These are phyloP conservation scores for Allantophomopsis lycopodina DNA, from an alignment of 2,329 filamentous ascomycete genomes.

Conservation along the genomic window DNA sequence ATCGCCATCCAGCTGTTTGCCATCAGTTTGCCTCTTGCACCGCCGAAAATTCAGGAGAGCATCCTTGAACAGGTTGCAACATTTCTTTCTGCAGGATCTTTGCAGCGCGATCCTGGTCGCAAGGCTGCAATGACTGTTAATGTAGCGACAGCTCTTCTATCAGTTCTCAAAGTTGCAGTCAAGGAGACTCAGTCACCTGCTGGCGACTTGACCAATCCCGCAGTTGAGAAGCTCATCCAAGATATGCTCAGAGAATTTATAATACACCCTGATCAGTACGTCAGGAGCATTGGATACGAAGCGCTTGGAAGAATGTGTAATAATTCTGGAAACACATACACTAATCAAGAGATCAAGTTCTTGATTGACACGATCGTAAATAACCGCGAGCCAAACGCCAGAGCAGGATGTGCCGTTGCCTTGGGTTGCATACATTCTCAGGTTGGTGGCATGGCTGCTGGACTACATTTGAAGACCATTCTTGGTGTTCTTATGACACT, in stretches of 20 bases:
- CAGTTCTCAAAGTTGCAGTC: constrained; percentile 69
- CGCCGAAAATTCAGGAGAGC: constrained; percentile 87
- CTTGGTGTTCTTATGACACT: constrained; percentile 97
- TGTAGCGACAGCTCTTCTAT: constrained; percentile 67
- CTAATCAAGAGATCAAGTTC: constrained; percentile 78
- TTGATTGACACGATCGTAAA: constrained; percentile 88
- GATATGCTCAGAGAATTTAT: constrained; percentile 62
- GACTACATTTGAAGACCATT: constrained; percentile 92
- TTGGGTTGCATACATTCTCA: constrained; percentile 88
- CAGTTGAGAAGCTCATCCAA: constrained; percentile 75
- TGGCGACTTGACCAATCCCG: constrained; percentile 59
- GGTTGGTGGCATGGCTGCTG: constrained; percentile 93
- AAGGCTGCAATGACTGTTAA: constrained; percentile 89
- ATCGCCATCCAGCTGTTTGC: constrained; percentile 88
- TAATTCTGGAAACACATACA: constrained; percentile 72
- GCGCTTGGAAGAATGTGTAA: constrained; percentile 72
- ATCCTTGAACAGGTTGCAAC: constrained; percentile 88
- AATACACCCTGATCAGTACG: constrained; percentile 69
- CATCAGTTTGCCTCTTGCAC: constrained; percentile 78
- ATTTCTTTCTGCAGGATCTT: constrained; percentile 64
- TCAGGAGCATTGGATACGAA: constrained; percentile 75
- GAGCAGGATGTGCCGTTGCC: constrained; percentile 89
- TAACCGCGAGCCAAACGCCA: constrained; percentile 83
- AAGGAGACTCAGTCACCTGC: constrained; percentile 63
- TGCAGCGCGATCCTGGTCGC: constrained; percentile 76